phyloP scores from a whole-genome alignment of 2,329 filamentous ascomycete genomes.

The Colletotrichum coccodes region DNA sequence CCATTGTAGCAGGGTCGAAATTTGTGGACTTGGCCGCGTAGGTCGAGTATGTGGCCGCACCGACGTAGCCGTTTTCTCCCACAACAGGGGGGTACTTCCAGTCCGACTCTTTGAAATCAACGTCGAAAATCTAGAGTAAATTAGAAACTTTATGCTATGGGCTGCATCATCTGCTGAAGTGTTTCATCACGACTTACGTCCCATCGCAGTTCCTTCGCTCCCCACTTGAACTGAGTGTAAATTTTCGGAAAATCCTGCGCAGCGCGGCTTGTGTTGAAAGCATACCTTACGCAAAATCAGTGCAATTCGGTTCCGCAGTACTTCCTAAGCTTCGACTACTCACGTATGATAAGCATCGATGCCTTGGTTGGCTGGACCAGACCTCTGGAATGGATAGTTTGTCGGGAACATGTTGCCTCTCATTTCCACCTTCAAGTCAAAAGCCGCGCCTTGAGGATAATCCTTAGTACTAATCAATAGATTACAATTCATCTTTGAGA shows the following conservation, averaged over 20 bases:
- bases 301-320: fast-evolving
- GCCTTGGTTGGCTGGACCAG: constrained; percentile 7
- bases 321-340: neutral
- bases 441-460: constrained; percentile 13
- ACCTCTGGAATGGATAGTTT: constrained; percentile 11
- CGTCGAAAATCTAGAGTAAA: constrained; percentile 37
- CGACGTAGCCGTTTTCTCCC: constrained; percentile 41
- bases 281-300: constrained; percentile 2
- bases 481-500: fast-evolving
- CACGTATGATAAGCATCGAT: constrained; percentile 23
- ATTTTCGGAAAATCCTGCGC: constrained; percentile 37
- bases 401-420: constrained; percentile 19
- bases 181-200: constrained; percentile 6
- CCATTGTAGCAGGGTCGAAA: constrained; percentile 35
- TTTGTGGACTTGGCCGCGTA: constrained; percentile 21
- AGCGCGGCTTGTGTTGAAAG: constrained; percentile 24
- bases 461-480: neutral
- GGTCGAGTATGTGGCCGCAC: constrained; percentile 38
- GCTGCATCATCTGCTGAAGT: too few relatives aligned
- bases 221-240: constrained; percentile 21
- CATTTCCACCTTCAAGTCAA: constrained; percentile 25
- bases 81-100: constrained; percentile 42
- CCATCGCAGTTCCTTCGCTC: constrained; percentile 34
- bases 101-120: constrained; percentile 36
- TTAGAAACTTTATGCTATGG: neutral